Evolutionary conservation across 2,329 filamentous ascomycete genomes (phyloP).

Genomic region (Tricladium varicosporioides): DNA sequence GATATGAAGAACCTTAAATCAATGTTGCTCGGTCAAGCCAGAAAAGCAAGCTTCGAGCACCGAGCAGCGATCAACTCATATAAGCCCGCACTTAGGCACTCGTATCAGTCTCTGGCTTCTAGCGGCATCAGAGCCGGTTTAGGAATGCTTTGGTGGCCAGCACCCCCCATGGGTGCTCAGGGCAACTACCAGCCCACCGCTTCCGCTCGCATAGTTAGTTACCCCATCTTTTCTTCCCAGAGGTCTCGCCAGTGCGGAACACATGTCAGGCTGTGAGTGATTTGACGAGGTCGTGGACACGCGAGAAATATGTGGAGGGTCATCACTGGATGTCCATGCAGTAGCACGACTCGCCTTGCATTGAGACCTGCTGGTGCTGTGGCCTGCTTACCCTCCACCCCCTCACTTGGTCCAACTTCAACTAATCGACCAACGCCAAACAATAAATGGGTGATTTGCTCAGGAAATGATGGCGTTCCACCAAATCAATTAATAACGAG

Average conservation of each 20-base stretch:
- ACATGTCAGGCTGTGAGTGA: constrained; percentile 23
- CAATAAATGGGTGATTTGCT: neutral
- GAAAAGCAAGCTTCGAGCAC: no score
- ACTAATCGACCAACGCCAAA: neutral
- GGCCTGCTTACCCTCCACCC: neutral
- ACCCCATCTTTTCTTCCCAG: constrained; percentile 10
- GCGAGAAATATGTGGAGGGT: constrained; percentile 16
- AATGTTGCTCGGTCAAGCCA: no score
- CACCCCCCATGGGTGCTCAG: neutral
- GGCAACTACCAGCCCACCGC: no score
- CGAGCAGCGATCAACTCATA: no score
- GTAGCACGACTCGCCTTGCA: constrained; percentile 8
- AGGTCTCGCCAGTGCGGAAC: constrained; percentile 11
- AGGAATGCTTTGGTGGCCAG: neutral
- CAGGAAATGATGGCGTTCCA: neutral
- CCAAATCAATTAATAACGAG: neutral
- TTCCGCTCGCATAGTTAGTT: neutral
- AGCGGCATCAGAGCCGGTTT: neutral
- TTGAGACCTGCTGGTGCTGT: neutral
- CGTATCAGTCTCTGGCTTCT: neutral
- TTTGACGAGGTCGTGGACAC: constrained; percentile 3
- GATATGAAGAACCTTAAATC: no score
- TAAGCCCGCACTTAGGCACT: no score
- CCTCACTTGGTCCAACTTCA: constrained; percentile 8
- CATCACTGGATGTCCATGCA: constrained; percentile 13